Conservation (phyloP, 805 yeast genomes). For the Yarrowia sp. region DNA sequence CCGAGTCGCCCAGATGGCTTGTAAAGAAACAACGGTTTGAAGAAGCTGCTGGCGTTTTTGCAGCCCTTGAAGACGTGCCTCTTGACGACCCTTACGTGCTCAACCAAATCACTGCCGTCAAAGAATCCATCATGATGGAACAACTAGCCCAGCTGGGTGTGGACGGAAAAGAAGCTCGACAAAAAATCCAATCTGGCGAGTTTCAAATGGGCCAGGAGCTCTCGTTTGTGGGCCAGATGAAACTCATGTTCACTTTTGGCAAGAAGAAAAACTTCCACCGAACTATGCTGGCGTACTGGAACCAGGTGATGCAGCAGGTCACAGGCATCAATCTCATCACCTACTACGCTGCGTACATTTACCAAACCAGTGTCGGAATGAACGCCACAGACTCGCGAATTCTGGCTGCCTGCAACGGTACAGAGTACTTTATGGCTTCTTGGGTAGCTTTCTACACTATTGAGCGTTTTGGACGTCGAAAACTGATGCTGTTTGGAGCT, state of each 20-base stretch:
- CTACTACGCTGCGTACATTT: slow-evolving; percentile 83
- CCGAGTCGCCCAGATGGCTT: slow-evolving; percentile 84
- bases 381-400: slow-evolving; percentile 27
- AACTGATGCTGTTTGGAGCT: slow-evolving; percentile 66
- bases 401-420: slow-evolving; percentile 34
- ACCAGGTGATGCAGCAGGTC: slow-evolving; percentile 67
- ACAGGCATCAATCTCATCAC: slow-evolving; percentile 88
- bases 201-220: slow-evolving; percentile 7
- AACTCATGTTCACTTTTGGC: slow-evolving; percentile 15
- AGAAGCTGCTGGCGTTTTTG: slow-evolving; percentile 43
- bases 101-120: neutral
- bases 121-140: slow-evolving; percentile 9
- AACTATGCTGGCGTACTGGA: slow-evolving; percentile 40
- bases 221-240: neutral
- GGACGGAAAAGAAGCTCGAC: neutral
- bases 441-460: slow-evolving; percentile 45
- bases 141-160: neutral
- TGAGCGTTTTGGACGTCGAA: slow-evolving; percentile 62
- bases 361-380: slow-evolving; percentile 58
- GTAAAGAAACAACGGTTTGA: slow-evolving; percentile 60
- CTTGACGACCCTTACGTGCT: slow-evolving; percentile 4
- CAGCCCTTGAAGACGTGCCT: slow-evolving; percentile 10
- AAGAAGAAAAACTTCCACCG: slow-evolving; percentile 23
- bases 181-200: neutral
- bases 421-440: slow-evolving; percentile 61